phyloP scores from a whole-genome alignment of 345 rosid genomes.

The Salix caprea region DNA sequence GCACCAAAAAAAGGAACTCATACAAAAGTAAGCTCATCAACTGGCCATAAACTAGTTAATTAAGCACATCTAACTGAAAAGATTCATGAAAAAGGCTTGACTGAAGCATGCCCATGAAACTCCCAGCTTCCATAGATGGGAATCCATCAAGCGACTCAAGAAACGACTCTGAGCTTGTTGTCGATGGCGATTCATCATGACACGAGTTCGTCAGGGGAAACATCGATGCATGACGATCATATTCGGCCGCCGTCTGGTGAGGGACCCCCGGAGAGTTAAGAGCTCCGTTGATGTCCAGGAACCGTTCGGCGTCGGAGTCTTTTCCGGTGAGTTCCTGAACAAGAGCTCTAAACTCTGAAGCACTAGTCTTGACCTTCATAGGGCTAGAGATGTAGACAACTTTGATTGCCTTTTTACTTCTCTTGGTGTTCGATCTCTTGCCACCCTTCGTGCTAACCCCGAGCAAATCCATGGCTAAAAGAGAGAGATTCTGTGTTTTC shows the following conservation, averaged over 20 bases:
- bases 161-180: slow-evolving; percentile 11
- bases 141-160: slow-evolving; percentile 20
- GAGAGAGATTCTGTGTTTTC: neutral
- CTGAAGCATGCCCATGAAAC: slow-evolving; percentile 29
- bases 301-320: slow-evolving; percentile 53
- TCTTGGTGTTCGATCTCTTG: neutral
- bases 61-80: slow-evolving; percentile 22
- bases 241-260: neutral
- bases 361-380: slow-evolving; percentile 65
- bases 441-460: slow-evolving; percentile 22
- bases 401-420: slow-evolving; percentile 42
- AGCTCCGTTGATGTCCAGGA: slow-evolving; percentile 18
- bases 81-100: slow-evolving; percentile 25
- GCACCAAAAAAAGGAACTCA: neutral
- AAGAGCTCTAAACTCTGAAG: slow-evolving; percentile 66
- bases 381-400: slow-evolving; percentile 83
- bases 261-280: neutral
- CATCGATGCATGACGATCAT: neutral
- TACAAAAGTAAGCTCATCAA: neutral
- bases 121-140: slow-evolving; percentile 20
- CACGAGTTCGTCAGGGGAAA: neutral
- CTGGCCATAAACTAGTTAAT: neutral
- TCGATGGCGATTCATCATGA: slow-evolving; percentile 1
- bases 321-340: slow-evolving; percentile 88
- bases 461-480: slow-evolving; percentile 24